Percentiles rank a stretch among this genome's conserved stretches.
Conservation (phyloP, 2,329 filamentous ascomycete species). For the Raffaelea arxii region DNA sequence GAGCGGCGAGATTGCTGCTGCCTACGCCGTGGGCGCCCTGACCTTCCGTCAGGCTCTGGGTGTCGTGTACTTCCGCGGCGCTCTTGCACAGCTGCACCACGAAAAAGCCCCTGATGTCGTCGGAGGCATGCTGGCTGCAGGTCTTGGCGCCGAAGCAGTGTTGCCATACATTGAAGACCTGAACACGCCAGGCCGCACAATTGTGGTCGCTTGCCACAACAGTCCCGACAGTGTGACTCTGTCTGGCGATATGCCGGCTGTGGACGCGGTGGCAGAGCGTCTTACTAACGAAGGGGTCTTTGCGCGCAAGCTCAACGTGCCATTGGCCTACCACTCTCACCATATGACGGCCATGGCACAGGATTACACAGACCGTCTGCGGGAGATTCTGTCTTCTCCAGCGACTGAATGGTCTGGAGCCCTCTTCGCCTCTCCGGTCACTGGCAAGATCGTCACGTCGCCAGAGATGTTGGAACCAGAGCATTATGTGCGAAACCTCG, state of each 20-base stretch:
- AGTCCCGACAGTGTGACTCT: constrained; percentile 41
- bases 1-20: constrained; percentile 18
- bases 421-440: constrained; percentile 32
- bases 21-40: constrained; percentile 14
- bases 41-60: constrained; percentile 11
- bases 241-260: constrained; percentile 34
- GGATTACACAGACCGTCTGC: constrained; percentile 14
- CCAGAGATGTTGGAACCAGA: not conserved
- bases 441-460: not conserved
- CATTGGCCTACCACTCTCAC: constrained; percentile 24
- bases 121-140: constrained; percentile 44
- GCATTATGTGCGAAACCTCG: constrained; percentile 25
- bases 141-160: constrained; percentile 31
- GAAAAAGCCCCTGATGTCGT: constrained; percentile 14
- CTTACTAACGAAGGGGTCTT: constrained; percentile 34
- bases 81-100: not conserved
- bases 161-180: constrained; percentile 26
- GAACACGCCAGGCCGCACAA: constrained; percentile 14
- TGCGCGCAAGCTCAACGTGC: constrained; percentile 22
- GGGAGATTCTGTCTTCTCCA: constrained; percentile 12
- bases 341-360: constrained; percentile 16
- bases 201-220: constrained; percentile 38
- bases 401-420: constrained; percentile 15
- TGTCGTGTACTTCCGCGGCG: not conserved
- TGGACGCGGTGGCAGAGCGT: constrained; percentile 30